phyloP scores from a whole-genome alignment of 495 filamentous ascomycete genomes.

The Hypoxylon cercidicola region DNA sequence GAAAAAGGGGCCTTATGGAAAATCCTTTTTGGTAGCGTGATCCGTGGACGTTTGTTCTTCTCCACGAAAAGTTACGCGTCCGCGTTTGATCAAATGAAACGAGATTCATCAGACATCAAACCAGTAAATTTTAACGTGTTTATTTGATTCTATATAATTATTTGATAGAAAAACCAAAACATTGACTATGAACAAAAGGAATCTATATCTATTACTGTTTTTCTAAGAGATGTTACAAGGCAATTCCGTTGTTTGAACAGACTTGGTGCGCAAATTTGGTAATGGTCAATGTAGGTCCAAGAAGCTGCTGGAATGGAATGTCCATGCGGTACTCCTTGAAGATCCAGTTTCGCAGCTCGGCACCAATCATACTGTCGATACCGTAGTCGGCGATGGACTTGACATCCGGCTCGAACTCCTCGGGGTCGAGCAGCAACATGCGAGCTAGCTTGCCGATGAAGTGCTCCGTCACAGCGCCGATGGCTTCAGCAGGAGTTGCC shows the following conservation, averaged over 20 bases:
- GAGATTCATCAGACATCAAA: too few relatives aligned
- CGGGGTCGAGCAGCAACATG: constrained; percentile 45
- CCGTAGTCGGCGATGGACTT: constrained; percentile 51
- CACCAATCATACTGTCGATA: constrained; percentile 60
- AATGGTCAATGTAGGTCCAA: constrained; percentile 33
- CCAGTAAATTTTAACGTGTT: too few relatives aligned
- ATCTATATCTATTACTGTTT: too few relatives aligned
- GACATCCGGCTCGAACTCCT: constrained; percentile 39
- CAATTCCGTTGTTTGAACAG: neutral
- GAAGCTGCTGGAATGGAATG: constrained; percentile 51
- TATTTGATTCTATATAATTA: neutral
- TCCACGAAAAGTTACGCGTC: too few relatives aligned
- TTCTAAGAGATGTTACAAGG: neutral
- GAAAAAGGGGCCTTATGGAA: too few relatives aligned
- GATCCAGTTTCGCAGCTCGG: constrained; percentile 60
- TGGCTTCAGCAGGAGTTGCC: constrained; percentile 18
- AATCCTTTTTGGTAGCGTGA: too few relatives aligned
- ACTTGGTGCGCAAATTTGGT: constrained; percentile 4
- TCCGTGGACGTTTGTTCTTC: too few relatives aligned
- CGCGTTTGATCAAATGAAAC: too few relatives aligned
- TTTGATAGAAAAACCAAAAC: neutral
- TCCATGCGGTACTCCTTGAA: constrained; percentile 56
- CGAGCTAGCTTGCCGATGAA: constrained; percentile 46
- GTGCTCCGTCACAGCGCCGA: constrained; percentile 26
- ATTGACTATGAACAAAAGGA: too few relatives aligned